Base-by-base conservation (phyloP, 176 grass and related monocot genomes). In the Avena eriantha region DNA sequence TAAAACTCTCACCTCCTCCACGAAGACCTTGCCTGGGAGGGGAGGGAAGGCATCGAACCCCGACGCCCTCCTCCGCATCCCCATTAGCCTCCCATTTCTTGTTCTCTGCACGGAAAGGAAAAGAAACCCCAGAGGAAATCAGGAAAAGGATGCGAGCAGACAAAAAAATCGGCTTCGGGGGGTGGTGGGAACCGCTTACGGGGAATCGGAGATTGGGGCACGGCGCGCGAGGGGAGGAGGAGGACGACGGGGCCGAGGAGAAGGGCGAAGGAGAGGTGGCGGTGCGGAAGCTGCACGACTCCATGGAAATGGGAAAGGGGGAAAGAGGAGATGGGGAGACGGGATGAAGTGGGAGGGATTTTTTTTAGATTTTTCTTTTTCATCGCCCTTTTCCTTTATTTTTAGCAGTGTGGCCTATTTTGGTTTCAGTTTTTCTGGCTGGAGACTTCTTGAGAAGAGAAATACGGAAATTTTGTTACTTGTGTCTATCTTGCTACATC, bases 1-100 rank as follows among this genome's bases (percentile, higher is more conserved):
- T 19, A 18, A 86, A 85, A 51, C 56, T 49, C 82, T 85, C 73
- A 97, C 95, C 92, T 97, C 90, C 77, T 92, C 92, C 19, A 88
- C 82, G 66, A 97, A 97, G 57, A 92, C 84, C 81, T 90, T 90
- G 46, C 85, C 91, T 26, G 87, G 76, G 16, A 92, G 48, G 46
- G 85, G 79, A 24, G 91, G 82, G 83, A 89, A 96, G 69, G 84
- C 82, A 69, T 96, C 91, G 41, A 90, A 89, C 18, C 82, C 82
- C 9, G 90, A 92, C 58, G 90, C 89, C 81, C 90, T 87, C 76
- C 88, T 97, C 34, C 59, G 90, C 74, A 87, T 69, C 71, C 80
- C 53, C 71, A 90, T 51, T 69, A 43, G 57, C 74, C 90, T 49
- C 80, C 68, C 71, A 53, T 85, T 80, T 81, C 78, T 90, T 73